Conservation (phyloP, 2,329 filamentous ascomycete species). For the Diaporthe batatas region DNA sequence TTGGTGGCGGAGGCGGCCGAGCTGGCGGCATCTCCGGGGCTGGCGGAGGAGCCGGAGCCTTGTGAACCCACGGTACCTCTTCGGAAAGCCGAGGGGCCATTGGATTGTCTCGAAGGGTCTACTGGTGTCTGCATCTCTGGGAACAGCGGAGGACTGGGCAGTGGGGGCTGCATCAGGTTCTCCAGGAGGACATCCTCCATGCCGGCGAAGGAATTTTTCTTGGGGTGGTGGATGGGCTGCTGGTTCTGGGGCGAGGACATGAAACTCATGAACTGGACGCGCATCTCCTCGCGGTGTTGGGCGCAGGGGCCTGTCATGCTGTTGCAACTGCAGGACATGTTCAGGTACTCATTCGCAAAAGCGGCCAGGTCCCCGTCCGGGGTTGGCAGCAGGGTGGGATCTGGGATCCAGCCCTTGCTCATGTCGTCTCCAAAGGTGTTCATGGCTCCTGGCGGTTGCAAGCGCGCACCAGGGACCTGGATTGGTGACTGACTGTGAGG, state of each 20-base stretch:
- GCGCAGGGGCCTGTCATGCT: constrained; percentile 31
- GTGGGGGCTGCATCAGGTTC: constrained; percentile 17
- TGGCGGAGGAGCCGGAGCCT: constrained; percentile 9
- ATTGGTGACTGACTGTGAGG: constrained; percentile 9
- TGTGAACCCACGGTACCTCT: constrained; percentile 18
- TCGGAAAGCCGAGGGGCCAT: constrained; percentile 3
- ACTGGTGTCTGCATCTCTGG: constrained; percentile 22
- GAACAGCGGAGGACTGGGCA: constrained; percentile 21
- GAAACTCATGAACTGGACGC: constrained; percentile 30
- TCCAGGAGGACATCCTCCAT: constrained; percentile 26
- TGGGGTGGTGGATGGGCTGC: not conserved
- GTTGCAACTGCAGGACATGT: constrained; percentile 30
- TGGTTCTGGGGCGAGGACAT: constrained; percentile 24
- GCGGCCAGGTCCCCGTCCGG: constrained; percentile 24
- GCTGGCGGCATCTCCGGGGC: constrained; percentile 14
- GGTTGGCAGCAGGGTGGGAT: constrained; percentile 27
- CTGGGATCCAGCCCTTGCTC: constrained; percentile 20
- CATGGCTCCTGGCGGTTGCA: constrained; percentile 17
- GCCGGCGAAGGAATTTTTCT: constrained; percentile 6
- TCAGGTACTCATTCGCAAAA: constrained; percentile 22
- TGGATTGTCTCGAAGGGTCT: constrained; percentile 8
- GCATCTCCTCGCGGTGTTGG: constrained; percentile 27
- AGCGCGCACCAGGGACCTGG: not conserved
- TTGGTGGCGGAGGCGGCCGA: constrained; percentile 23
- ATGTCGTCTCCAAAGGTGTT: constrained; percentile 20